Evolutionary conservation across 1,139 yeast species (phyloP), one percentile per base, ranked within the genome.

Genomic region (Meyerozyma elateridarum): DNA sequence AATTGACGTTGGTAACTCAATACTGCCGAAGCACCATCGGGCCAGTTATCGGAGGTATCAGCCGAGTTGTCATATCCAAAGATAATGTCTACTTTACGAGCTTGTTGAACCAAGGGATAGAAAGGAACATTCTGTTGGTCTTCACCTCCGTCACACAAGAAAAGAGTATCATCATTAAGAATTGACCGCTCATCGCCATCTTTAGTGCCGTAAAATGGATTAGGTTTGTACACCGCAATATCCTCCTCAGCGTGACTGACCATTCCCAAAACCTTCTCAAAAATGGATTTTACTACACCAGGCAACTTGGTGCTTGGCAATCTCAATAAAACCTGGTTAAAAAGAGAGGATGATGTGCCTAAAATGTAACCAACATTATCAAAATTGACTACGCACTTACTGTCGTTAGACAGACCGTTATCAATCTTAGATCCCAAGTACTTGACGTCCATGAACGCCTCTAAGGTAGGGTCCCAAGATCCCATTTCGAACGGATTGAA

Each of bases 401-500:
- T 49, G 25, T 46, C 49, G 7, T 46, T 48, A 8, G 80, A 75
- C 15, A 56, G 44, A 32, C 95, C 95, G 42, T 75, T 66, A 15
- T 61, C 51, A 19, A 77, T 68, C n/a, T 69, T 56, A 1, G 93
- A 73, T 24, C 96, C 96, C 39, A 85, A 54, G 51, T 84, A 87
- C 52, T 77, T 73, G 16, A 79, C 61, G 38, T 80, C 79, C 15
- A 80, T 66, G 59, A 88, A 87, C 15, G 80, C 70, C 39, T 73
- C 67, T 30, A 85, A 56, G 0, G 84, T 68, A 22, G 87, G 83
- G 52, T 88, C 96, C 93, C 94, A 87, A 20, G 93, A 79, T 6
- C 96, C 96, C 56, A 87, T 54, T 59, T 88, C 96, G 46, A 62
- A 85, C 2, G 96, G 89, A 40, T 74, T 83, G 48, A 84, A 65